Evolutionary conservation across 2,329 filamentous ascomycete species (phyloP).

Genomic region (Ophiostoma montium): DNA sequence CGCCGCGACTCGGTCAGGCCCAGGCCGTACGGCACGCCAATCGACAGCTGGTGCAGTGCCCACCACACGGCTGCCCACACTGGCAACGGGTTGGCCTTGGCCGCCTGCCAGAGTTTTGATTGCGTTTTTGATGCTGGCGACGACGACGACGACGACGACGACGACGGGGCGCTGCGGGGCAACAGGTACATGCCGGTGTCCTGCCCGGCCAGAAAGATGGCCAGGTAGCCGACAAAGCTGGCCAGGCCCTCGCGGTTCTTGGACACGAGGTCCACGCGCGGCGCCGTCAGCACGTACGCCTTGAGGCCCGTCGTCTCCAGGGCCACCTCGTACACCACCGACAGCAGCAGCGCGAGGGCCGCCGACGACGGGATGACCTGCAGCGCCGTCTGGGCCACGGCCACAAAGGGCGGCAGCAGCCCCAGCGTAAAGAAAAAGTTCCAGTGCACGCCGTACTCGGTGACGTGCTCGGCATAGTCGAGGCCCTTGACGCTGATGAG

Average conservation of each 20-base stretch:
- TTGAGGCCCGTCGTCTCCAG: constrained; percentile 70
- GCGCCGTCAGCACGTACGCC: constrained; percentile 68
- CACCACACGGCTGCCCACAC: constrained; percentile 56
- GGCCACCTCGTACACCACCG: constrained; percentile 55
- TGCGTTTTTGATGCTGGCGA: too few species aligned
- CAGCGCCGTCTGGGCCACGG: constrained; percentile 62
- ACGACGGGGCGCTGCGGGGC: constrained; percentile 26
- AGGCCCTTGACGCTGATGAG: constrained; percentile 83
- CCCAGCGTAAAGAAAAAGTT: constrained; percentile 98
- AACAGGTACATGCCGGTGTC: constrained; percentile 69
- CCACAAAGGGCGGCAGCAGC: constrained; percentile 76
- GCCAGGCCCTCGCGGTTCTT: constrained; percentile 94
- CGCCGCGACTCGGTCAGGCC: constrained; percentile 70
- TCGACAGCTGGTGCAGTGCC: constrained; percentile 53
- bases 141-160: constrained; percentile 12
- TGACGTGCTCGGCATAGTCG: constrained; percentile 93
- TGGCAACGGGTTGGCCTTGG: constrained; percentile 35
- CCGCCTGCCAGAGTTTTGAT: neutral
- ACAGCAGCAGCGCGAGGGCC: constrained; percentile 55
- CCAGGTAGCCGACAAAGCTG: constrained; percentile 84
- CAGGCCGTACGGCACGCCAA: constrained; percentile 49
- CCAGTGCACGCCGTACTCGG: constrained; percentile 97
- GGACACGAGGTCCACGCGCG: constrained; percentile 63
- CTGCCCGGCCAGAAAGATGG: constrained; percentile 86
- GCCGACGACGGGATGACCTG: constrained; percentile 63